phyloP scores from a whole-genome alignment of 495 filamentous ascomycete species.

The Penicillium longicatenatum region DNA sequence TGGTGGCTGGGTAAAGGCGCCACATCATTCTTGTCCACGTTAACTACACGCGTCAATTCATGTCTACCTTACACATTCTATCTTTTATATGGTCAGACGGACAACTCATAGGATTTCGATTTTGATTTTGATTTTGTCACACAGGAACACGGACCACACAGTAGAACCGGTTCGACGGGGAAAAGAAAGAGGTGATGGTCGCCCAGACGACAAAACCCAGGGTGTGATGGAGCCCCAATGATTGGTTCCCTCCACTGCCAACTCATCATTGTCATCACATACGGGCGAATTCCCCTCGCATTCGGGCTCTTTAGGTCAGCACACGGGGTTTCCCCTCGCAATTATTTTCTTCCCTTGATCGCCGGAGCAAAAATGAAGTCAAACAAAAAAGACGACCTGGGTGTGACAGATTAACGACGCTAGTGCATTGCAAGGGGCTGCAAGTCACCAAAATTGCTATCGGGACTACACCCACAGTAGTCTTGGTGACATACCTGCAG shows the following conservation, averaged over 20 bases:
- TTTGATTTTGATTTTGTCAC: too few relatives aligned
- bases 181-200: slow-evolving; percentile 15
- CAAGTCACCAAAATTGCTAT: slow-evolving; percentile 21
- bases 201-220: slow-evolving; percentile 26
- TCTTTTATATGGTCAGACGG: background rate
- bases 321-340: background rate
- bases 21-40: background rate
- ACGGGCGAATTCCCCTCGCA: background rate
- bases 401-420: background rate
- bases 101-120: background rate
- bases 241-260: slow-evolving; percentile 33
- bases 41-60: background rate
- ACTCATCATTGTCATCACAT: slow-evolving; percentile 18
- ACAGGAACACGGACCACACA: background rate
- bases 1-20: background rate
- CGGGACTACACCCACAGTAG: slow-evolving; percentile 16
- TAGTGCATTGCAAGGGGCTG: slow-evolving; percentile 20
- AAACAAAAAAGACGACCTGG: background rate
- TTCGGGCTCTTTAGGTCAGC: background rate
- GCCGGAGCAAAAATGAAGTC: background rate
- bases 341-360: background rate
- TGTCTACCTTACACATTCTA: background rate
- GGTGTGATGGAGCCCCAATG: slow-evolving; percentile 14
- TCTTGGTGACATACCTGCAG: slow-evolving; percentile 3
- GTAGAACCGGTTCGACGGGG: slow-evolving; percentile 13